Percentiles rank a stretch among this genome's conserved stretches.
phyloP scores from a whole-genome alignment of 2,329 filamentous ascomycete genomes.

The Pseudodiploospora longispora region DNA sequence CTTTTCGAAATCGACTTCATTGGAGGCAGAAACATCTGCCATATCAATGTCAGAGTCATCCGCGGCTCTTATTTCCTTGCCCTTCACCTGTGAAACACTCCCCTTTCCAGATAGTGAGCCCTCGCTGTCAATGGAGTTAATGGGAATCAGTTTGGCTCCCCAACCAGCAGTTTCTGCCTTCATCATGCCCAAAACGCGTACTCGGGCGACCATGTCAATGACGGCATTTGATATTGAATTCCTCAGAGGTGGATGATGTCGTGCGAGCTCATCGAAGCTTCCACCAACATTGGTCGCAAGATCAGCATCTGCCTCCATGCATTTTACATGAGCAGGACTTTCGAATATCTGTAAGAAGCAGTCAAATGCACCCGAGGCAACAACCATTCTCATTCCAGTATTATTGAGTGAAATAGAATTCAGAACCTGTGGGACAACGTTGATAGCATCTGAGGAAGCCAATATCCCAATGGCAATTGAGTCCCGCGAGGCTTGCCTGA shows the following conservation, averaged over 20 bases:
- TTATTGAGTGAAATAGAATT: slow-evolving; percentile 92
- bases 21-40: slow-evolving; percentile 40
- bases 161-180: slow-evolving; percentile 62
- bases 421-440: slow-evolving; percentile 76
- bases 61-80: slow-evolving; percentile 28
- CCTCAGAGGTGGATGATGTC: slow-evolving; percentile 83
- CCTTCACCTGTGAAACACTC: slow-evolving; percentile 21
- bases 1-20: slow-evolving; percentile 9
- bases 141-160: slow-evolving; percentile 69
- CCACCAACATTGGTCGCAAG: slow-evolving; percentile 68
- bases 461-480: slow-evolving; percentile 64
- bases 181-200: slow-evolving; percentile 63
- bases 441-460: slow-evolving; percentile 81
- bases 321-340: slow-evolving; percentile 79
- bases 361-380: slow-evolving; percentile 71
- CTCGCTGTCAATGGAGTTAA: slow-evolving; percentile 49
- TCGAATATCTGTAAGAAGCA: slow-evolving; percentile 96
- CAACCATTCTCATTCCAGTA: slow-evolving; percentile 78
- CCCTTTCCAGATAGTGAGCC: slow-evolving; percentile 40
- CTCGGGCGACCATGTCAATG: slow-evolving; percentile 77
- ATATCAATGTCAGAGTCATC: slow-evolving; percentile 55
- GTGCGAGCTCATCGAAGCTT: slow-evolving; percentile 87
- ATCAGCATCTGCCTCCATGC: slow-evolving; percentile 64
- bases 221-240: slow-evolving; percentile 76
- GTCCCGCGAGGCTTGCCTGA: slow-evolving; percentile 35